Conservation (phyloP, 768 basidiomycete genomes). For the Mycena rebaudengoi region DNA sequence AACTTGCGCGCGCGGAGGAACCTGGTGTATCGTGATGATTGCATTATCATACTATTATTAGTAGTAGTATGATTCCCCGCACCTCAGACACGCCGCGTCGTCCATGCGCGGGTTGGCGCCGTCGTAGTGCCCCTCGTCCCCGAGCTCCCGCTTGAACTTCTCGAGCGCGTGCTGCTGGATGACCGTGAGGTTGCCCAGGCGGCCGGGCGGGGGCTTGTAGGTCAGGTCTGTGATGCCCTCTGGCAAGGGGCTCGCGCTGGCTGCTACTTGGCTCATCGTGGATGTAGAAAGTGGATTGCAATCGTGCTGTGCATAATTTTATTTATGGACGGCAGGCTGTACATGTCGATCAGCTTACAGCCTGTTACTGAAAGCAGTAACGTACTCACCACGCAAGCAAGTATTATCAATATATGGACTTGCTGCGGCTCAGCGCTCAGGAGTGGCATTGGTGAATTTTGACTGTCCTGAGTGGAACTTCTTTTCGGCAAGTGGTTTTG, state of each 20-base stretch:
- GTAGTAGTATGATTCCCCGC: slow-evolving; percentile 27
- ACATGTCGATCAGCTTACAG: too few species aligned
- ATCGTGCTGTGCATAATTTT: too few species aligned
- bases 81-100: slow-evolving; percentile 76
- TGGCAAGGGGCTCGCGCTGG: slow-evolving; percentile 64
- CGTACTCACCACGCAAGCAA: too few species aligned
- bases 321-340: too few species aligned
- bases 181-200: slow-evolving; percentile 79
- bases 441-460: too few species aligned
- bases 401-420: too few species aligned
- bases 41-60: neutral
- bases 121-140: slow-evolving; percentile 67
- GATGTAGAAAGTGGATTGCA: too few species aligned
- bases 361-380: too few species aligned
- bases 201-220: slow-evolving; percentile 75
- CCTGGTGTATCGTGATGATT: slow-evolving; percentile 54
- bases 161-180: slow-evolving; percentile 72
- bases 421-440: too few species aligned
- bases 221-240: slow-evolving; percentile 68
- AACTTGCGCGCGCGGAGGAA: slow-evolving; percentile 96
- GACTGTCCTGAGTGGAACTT: too few species aligned
- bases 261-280: too few species aligned
- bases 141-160: slow-evolving; percentile 70
- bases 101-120: slow-evolving; percentile 64
- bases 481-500: too few species aligned